Evolutionary conservation across 805 yeast species (phyloP).

Genomic region (Metschnikowia similis): DNA sequence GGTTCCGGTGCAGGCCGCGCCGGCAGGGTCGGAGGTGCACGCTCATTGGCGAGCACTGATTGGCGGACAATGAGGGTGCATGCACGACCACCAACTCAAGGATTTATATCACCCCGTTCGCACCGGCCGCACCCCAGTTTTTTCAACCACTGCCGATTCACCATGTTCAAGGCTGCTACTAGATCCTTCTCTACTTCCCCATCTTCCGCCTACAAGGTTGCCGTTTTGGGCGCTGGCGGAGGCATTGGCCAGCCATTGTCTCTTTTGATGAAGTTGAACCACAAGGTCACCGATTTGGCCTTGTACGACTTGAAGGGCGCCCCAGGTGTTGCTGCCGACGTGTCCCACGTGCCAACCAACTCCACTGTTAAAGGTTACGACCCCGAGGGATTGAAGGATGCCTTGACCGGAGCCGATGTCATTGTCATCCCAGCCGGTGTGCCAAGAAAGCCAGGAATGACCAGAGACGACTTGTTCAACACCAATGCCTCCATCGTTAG

Average conservation of each 20-base stretch:
- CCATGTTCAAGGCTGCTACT: slow-evolving; percentile 55
- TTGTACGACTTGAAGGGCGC: slow-evolving; percentile 89
- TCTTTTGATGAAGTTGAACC: slow-evolving; percentile 79
- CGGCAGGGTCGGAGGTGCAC: slow-evolving; percentile 4
- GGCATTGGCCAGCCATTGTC: slow-evolving; percentile 78
- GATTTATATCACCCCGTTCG: slow-evolving; percentile 5
- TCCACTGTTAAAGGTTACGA: slow-evolving; percentile 84
- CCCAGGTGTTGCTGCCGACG: slow-evolving; percentile 95
- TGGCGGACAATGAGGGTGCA: slow-evolving; percentile 4
- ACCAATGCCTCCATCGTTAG: slow-evolving; percentile 94
- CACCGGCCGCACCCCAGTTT: slow-evolving; percentile 1
- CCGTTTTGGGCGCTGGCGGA: slow-evolving; percentile 83
- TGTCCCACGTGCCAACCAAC: slow-evolving; percentile 90
- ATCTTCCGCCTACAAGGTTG: slow-evolving; percentile 61
- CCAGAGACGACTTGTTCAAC: slow-evolving; percentile 94
- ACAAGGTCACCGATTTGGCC: slow-evolving; percentile 79
- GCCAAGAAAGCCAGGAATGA: slow-evolving; percentile 98
- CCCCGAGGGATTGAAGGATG: slow-evolving; percentile 70
- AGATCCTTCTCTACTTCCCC: slow-evolving; percentile 68
- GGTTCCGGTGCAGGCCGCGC: background rate
- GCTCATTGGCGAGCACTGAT: slow-evolving; percentile 3
- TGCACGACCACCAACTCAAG: background rate
- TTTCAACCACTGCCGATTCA: slow-evolving; percentile 2
- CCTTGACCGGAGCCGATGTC: slow-evolving; percentile 76
- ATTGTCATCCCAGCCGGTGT: slow-evolving; percentile 97